phyloP scores from a whole-genome alignment of 2,329 filamentous ascomycete species.

The Xylaria sp. region DNA sequence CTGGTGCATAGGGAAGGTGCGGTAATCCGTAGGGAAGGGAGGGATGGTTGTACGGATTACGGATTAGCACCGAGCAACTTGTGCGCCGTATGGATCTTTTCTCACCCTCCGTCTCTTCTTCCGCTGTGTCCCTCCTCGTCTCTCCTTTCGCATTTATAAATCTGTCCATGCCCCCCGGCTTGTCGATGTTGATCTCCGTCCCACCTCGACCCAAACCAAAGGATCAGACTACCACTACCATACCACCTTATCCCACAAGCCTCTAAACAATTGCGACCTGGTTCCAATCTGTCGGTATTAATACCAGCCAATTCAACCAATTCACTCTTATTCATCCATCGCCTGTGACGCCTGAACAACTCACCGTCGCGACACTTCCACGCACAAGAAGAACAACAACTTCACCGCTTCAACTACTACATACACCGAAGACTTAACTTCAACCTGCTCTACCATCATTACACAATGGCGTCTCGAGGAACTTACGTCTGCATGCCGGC shows the following conservation, averaged over 20 bases:
- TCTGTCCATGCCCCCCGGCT: not conserved
- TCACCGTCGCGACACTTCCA: not conserved
- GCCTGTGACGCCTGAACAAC: not conserved
- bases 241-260: not conserved
- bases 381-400: not conserved
- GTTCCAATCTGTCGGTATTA: not conserved
- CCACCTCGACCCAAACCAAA: not conserved
- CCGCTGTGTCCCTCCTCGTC: not conserved
- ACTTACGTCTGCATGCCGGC: constrained; percentile 27
- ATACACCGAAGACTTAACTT: too few relatives aligned
- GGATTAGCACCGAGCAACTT: too few relatives aligned
- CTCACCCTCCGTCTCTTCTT: too few relatives aligned
- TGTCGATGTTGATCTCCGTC: not conserved
- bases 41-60: too few relatives aligned
- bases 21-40: too few relatives aligned
- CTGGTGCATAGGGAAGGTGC: too few relatives aligned
- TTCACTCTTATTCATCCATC: not conserved
- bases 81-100: too few relatives aligned
- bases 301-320: not conserved
- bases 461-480: constrained; percentile 27
- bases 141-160: not conserved
- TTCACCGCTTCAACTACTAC: too few relatives aligned
- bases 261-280: not conserved
- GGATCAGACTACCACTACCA: not conserved
- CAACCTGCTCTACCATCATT: not conserved